phyloP scores from a whole-genome alignment of 2,329 filamentous ascomycete genomes.

The Aureobasidium sp. region DNA sequence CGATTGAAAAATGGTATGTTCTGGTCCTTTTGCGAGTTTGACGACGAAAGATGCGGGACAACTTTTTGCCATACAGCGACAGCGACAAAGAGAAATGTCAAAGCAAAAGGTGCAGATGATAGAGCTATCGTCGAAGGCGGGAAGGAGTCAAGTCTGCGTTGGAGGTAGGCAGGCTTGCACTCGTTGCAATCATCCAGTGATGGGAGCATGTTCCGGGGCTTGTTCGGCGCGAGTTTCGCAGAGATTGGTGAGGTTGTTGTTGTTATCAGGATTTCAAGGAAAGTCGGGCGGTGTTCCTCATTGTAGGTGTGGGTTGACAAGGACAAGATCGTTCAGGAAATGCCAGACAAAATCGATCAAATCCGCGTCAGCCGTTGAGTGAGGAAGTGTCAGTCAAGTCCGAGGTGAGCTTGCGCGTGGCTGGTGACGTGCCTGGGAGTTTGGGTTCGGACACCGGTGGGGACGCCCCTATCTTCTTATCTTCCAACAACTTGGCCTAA shows the following conservation, averaged over 20 bases:
- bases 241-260: background rate
- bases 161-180: constrained; percentile 48
- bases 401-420: background rate
- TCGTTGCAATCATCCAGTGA: constrained; percentile 45
- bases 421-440: constrained; percentile 7
- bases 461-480: background rate
- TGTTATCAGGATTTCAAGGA: background rate
- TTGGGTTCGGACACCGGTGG: background rate
- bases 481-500: background rate
- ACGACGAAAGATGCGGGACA: constrained; percentile 63
- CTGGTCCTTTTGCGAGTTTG: constrained; percentile 46
- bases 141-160: constrained; percentile 36
- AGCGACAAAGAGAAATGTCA: constrained; percentile 60
- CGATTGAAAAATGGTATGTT: constrained; percentile 53
- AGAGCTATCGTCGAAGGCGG: constrained; percentile 49
- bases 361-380: constrained; percentile 3
- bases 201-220: constrained; percentile 4
- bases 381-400: constrained; percentile 7
- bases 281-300: background rate
- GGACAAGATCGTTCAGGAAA: background rate
- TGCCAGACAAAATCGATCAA: background rate
- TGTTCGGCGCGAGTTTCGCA: background rate
- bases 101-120: constrained; percentile 60
- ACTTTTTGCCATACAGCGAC: constrained; percentile 59
- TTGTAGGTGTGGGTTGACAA: background rate